These are phyloP conservation scores for Glarea lozoyensis DNA, from an alignment of 495 filamentous ascomycete genomes.

Conservation along the genomic window DNA sequence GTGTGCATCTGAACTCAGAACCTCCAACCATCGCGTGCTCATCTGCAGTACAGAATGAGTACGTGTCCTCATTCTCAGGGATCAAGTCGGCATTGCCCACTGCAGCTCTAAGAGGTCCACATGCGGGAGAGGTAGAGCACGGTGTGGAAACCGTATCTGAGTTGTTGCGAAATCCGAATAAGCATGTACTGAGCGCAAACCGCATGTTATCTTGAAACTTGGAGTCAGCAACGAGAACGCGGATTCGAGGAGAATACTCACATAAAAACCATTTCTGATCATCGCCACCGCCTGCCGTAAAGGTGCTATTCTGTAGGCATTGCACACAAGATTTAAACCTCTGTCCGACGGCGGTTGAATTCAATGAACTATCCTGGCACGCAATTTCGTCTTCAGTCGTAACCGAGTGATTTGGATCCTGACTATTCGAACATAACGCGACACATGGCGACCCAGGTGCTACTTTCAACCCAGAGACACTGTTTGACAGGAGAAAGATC, in stretches of 20 bases:
- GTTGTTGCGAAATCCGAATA: slow-evolving; percentile 23
- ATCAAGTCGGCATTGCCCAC: slow-evolving; percentile 8
- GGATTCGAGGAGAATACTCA: slow-evolving; percentile 21
- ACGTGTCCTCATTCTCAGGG: slow-evolving; percentile 4
- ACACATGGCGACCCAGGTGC: slow-evolving; percentile 43
- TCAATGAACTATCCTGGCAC: slow-evolving; percentile 33
- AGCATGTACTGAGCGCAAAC: slow-evolving; percentile 28
- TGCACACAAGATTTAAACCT: slow-evolving; percentile 41
- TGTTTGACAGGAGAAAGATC: not conserved
- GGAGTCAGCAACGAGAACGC: not conserved
- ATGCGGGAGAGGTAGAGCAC: slow-evolving; percentile 5
- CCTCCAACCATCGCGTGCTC: not conserved
- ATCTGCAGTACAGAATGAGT: slow-evolving; percentile 12
- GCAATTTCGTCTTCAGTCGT: slow-evolving; percentile 34
- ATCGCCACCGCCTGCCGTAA: slow-evolving; percentile 31
- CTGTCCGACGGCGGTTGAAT: slow-evolving; percentile 22
- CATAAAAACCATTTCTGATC: slow-evolving; percentile 45
- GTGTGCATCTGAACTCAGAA: not conserved
- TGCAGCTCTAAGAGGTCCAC: slow-evolving; percentile 7
- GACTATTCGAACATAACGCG: slow-evolving; percentile 33
- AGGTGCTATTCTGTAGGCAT: slow-evolving; percentile 41
- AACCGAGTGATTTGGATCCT: slow-evolving; percentile 35
- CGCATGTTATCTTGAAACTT: slow-evolving; percentile 28
- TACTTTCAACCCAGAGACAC: slow-evolving; percentile 29
- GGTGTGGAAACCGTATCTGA: slow-evolving; percentile 5